These are phyloP conservation scores for Euclidium syriacum DNA, from an alignment of 345 rosid genomes.

Conservation along the genomic window DNA sequence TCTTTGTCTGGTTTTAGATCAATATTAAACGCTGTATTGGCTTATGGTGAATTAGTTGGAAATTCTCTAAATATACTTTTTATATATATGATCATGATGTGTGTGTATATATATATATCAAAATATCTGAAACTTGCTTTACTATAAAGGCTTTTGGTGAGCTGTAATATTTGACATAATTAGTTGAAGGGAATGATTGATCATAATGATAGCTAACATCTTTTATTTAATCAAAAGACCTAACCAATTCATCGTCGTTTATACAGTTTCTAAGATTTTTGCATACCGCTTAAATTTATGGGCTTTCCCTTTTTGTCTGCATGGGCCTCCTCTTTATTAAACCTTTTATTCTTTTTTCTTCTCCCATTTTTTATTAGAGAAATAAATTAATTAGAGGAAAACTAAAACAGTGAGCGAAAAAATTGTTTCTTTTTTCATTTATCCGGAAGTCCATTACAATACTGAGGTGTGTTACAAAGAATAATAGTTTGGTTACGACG, in stretches of 20 bases:
- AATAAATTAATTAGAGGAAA: too few species aligned
- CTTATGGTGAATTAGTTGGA: slow-evolving; percentile 24
- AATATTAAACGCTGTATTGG: slow-evolving; percentile 20
- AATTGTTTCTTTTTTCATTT: too few species aligned
- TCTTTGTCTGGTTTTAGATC: slow-evolving; percentile 15
- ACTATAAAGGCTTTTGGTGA: slow-evolving; percentile 27
- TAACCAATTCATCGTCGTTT: background rate
- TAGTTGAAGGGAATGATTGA: slow-evolving; percentile 21
- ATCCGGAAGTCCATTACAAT: too few species aligned
- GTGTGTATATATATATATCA: background rate
- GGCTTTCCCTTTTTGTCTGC: slow-evolving; percentile 6
- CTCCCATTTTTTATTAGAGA: too few species aligned
- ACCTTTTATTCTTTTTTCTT: too few species aligned
- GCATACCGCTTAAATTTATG: background rate
- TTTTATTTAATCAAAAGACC: slow-evolving; percentile 13
- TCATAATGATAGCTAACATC: slow-evolving; percentile 26
- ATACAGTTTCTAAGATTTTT: background rate
- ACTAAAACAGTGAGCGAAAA: too few species aligned
- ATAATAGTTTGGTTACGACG: too few species aligned
- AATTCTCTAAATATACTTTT: background rate
- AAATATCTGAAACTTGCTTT: slow-evolving; percentile 29
- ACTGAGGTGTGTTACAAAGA: too few species aligned
- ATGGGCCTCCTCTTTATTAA: slow-evolving; percentile 8
- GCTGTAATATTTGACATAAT: slow-evolving; percentile 24
- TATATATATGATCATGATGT: background rate